Evolutionary conservation across 208 protist genomes (phyloP), one percentile per base, ranked within the genome.

Genomic region (Strigomonas galati): DNA sequence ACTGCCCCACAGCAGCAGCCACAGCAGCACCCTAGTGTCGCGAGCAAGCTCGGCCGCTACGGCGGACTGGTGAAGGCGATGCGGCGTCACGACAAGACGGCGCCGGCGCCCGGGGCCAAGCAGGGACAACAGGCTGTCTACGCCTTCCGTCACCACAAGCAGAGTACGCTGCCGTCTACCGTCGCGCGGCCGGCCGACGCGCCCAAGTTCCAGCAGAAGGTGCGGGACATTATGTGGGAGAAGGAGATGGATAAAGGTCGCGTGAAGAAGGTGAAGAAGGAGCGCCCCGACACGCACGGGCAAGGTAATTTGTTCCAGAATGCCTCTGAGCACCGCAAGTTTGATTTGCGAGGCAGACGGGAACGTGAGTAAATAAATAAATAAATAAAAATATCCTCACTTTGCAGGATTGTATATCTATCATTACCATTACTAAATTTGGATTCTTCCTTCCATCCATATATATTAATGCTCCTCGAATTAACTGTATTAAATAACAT

Each of bases 201-300:
- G 26, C 80, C 78, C 10, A 83, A 81, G 76, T 94, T 96, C 40
- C 79, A 85, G 70, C 87, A 94, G 73, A 78, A 73, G 46, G 79
- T 91, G 17, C 74, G 79, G 19, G 91, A 96, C 68, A 62, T 77
- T 19, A 60, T 89, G 67, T 96, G 87, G 86, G 87, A 96, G 71
- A 82, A 72, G 60, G 85, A 86, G 65, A 92, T 96, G 85, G 91
- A 96, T 61, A 73, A 79, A n/a, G 91, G 91, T 10, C 84, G 75
- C 31, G 62, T 85, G 51, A 96, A 96, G 75, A 91, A 87, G 74
- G 82, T 92, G 12, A 81, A 83, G 81, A 51, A 19, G 9, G 55
- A 61, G 24, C 30, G 23, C 14, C 19, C 23, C 30, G 56, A 35
- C 12, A 31, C 37, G 28, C 15, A n/a, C 9, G 7, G 19, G 4